These are phyloP conservation scores for Silybum marianum DNA, from an alignment of 129 eudicot genomes.

Conservation along the genomic window DNA sequence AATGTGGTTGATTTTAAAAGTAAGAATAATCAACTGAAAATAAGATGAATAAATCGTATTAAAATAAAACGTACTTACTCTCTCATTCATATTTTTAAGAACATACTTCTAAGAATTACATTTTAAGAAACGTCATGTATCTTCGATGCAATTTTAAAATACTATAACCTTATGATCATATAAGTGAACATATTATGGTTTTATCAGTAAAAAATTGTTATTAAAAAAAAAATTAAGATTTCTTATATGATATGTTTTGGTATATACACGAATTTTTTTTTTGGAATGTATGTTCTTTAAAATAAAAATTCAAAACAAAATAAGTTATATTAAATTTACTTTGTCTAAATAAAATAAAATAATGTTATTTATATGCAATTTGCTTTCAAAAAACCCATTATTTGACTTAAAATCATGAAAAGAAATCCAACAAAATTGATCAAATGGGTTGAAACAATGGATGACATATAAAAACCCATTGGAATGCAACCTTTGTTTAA, in stretches of 20 bases:
- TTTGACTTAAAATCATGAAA: neutral
- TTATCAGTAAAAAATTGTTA: neutral
- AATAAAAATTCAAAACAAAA: neutral
- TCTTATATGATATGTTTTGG: neutral
- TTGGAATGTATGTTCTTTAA: neutral
- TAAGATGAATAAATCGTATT: no score
- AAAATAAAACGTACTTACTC: no score
- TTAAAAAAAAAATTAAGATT: neutral
- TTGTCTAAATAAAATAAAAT: neutral
- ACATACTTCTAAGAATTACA: no score
- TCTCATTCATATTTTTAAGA: no score
- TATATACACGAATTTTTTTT: no score
- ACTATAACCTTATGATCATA: neutral
- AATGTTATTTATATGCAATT: neutral
- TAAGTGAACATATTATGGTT: neutral
- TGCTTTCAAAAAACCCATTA: neutral
- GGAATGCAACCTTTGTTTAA: neutral
- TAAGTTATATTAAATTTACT: no score
- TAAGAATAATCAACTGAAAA: no score
- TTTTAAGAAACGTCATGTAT: no score
- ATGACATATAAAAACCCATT: neutral
- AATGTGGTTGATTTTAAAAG: neutral
- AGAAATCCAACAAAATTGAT: neutral
- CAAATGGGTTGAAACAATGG: constrained; percentile 4
- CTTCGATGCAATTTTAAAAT: neutral